Evolutionary conservation across 2,329 filamentous ascomycete genomes (phyloP).

Genomic region (Fusarium continuum): DNA sequence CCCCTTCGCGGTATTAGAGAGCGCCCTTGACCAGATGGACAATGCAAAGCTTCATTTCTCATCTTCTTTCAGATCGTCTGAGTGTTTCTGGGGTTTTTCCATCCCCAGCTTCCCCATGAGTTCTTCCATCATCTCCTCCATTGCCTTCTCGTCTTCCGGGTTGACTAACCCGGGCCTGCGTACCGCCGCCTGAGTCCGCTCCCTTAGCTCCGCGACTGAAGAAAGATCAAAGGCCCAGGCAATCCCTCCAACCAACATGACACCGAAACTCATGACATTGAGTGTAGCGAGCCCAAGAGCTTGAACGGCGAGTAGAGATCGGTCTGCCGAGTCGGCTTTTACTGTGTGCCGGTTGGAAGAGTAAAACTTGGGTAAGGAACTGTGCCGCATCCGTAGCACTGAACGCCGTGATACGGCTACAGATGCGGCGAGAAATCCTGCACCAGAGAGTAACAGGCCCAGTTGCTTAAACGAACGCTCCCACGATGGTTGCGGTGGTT

Average conservation of each 20-base stretch:
- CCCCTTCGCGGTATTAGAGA: background rate
- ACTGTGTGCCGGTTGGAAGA: constrained; percentile 59
- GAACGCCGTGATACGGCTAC: constrained; percentile 76
- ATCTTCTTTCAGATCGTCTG: constrained; percentile 15
- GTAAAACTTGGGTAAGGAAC: constrained; percentile 76
- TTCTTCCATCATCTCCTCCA: constrained; percentile 69
- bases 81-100: constrained; percentile 39
- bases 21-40: background rate
- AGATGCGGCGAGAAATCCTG: constrained; percentile 78
- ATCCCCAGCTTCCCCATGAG: constrained; percentile 62
- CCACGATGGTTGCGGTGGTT: constrained; percentile 48
- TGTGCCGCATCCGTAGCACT: constrained; percentile 68
- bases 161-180: constrained; percentile 48
- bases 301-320: constrained; percentile 75
- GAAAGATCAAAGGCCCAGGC: constrained; percentile 83
- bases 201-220: constrained; percentile 70
- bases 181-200: constrained; percentile 55
- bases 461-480: constrained; percentile 65
- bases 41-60: background rate
- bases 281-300: constrained; percentile 88
- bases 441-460: constrained; percentile 76
- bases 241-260: constrained; percentile 77
- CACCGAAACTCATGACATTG: constrained; percentile 79
- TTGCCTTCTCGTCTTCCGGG: constrained; percentile 65
- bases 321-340: constrained; percentile 44